These are phyloP conservation scores for Botrytis hyacinthi DNA, from an alignment of 2,329 filamentous ascomycete species.

Conservation along the genomic window DNA sequence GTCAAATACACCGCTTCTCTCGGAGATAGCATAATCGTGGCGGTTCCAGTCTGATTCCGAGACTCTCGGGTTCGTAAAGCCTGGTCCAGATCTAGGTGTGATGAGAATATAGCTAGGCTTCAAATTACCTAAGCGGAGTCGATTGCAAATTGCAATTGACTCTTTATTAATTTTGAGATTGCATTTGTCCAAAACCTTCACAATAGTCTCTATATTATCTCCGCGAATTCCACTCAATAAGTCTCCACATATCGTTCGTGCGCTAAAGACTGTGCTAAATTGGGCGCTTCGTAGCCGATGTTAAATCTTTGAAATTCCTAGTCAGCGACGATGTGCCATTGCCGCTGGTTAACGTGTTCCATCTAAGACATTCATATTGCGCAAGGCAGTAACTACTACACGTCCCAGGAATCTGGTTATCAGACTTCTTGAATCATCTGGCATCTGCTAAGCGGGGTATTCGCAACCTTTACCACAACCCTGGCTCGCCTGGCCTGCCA, in stretches of 20 bases:
- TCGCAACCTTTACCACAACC: not conserved
- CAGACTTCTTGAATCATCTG: not conserved
- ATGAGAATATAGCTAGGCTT: not conserved
- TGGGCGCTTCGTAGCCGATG: not conserved
- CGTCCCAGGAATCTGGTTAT: not conserved
- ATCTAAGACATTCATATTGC: not conserved
- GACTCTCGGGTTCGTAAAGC: not conserved
- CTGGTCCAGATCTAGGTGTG: not conserved
- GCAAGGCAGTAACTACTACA: not conserved
- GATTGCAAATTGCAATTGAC: not conserved
- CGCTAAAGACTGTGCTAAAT: not conserved
- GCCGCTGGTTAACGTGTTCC: not conserved
- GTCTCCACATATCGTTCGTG: not conserved
- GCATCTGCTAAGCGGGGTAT: not conserved
- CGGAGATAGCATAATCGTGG: slow-evolving; percentile 6
- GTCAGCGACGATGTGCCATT: not conserved
- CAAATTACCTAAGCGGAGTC: not conserved
- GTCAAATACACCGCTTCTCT: slow-evolving; percentile 7
- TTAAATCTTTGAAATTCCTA: not conserved
- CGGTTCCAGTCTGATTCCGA: not conserved
- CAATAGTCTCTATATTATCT: not conserved
- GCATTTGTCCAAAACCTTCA: too few species aligned
- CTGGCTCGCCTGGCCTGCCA: not conserved
- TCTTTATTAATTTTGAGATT: not conserved
- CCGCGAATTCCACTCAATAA: not conserved